Evolutionary conservation across 129 eudicot genomes (phyloP), one percentile per base, ranked within the genome.

Genomic region (Chrysanthemum makinoi): DNA sequence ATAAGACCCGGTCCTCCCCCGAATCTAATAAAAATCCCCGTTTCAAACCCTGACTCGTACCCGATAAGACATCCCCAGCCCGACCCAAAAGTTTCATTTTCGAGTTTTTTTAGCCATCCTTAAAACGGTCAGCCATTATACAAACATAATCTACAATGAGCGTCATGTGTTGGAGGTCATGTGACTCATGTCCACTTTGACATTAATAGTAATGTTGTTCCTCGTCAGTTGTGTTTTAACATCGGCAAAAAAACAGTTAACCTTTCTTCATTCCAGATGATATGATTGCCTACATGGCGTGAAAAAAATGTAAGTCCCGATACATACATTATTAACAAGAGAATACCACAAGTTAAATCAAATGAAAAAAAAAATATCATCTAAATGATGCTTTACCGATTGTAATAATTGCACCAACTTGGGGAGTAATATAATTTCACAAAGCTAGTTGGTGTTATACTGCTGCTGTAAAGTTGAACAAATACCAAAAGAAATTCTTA

Each of bases 201-300:
- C 58, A 62, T 85, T 87, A 19, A 87, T 76, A 1, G 90, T 85
- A 48, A 79, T 72, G 62, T 85, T 85, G 80, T 80, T 85, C 68
- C 84, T 79, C 73, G 73, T 85, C 72, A 85, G 61, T 55, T 76
- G 81, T 47, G 87, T 85, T 63, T 77, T 82, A 58, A 85, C 81
- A 70, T 85, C 90, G 24, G 90, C 90, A 26, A 62, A 85, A 62
- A 24, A 85, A 85, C 8, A 85, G 56, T 9, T 85, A 86, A 14
- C 90, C 90, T 55, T 85, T 85, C 70, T 85, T 85, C 11, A 83
- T 79, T 51, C 83, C 87, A 62, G 84, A 52, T 64, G 90, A 76
- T 49, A 85, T 82, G 66, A 85, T 82, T 62, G 85, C 87, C 90
- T 85, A 64, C 52, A 76, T 50, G 47, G 65, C 61, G 52, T 18